Base-by-base conservation (phyloP, 306 rosid species). In the Erythrophleum fordii region DNA sequence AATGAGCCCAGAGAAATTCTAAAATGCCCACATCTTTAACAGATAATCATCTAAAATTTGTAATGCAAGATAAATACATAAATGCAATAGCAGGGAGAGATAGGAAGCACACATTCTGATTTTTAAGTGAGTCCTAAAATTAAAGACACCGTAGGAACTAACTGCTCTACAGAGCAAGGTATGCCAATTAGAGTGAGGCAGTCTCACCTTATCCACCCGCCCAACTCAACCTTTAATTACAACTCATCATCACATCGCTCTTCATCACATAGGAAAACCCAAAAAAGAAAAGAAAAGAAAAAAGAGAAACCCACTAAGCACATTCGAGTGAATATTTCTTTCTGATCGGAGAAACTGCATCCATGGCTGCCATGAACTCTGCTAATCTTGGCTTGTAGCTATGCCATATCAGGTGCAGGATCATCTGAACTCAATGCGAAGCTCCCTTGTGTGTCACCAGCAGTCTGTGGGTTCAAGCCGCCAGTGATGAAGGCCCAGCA, bases 201-300 rank as follows among this genome's bases (percentile, higher is more conserved):
- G 88, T 89, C 97, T 85, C 88, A 91, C 92, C 97, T 91, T 94
- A 92, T 91, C 98, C 97, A 92, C 92, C 84, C 88, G 67, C 88
- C 84, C 70, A 87, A 94, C 97, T 87, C 93, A 87, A 89, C 44
- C 85, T 62, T 65, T n/a, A n/a, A 31, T 1, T 31, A 31, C 1
- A 1, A 31, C 4, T 59, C 20, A 79, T 78, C 14, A 44, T 44
- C 48, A 44, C 48, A 44, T 44, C 66, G 8, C 42, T 39, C 42
- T 7, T 4, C 9, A 39, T 39, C 9, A 39, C 4, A 39, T 31
- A 31, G 34, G 4, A 31, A 31, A 31, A 31, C 42, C 9, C 42
- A 39, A 39, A n/a, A n/a, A n/a, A n/a, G n/a, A n/a, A n/a, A n/a
- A n/a, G n/a, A 39, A 5, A 0, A 2, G 0, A 39, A 5, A 39